Base-by-base conservation (phyloP, 1,284 basidiomycete species). In the Cystobasidium sp. region DNA sequence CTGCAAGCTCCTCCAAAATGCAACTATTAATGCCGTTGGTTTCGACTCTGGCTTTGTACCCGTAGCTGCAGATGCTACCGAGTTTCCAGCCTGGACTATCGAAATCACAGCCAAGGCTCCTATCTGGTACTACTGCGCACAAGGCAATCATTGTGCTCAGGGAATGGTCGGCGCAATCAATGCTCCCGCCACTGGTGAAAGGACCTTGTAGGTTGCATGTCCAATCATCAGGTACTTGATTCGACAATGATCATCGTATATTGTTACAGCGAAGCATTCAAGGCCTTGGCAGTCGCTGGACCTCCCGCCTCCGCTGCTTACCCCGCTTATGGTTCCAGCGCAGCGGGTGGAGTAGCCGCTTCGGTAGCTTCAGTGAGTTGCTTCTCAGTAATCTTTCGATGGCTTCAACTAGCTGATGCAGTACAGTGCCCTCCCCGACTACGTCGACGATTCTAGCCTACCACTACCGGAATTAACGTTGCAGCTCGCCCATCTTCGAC, bases 121-220 rank as follows among this genome's bases (percentile, higher is more conserved):
- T 9, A 84, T 88, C 72, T 89, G 87, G 87, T 88, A 87, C 82
- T 88, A 83, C 65, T 76, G 74, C n/a, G 44, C 39, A 5, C 72
- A 74, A 61, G 53, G 47, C 56, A 63, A 43, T 31, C 76, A 77
- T 70, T 77, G 76, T 66, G 14, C 56, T 44, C 46, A 56, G 20
- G 76, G 76, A 63, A 90, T 89, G 89, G 88, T 90, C 67, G 88
- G 89, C 58, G 84, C 86, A 59, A 89, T 90, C 81, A 90, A 90
- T 79, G 84, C 87, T 2, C 84, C 86, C 1, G 76, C 81, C 8
- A 80, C 81, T 14, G 86, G 86, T 6, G 77, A 85, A 47, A 87
- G 87, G 80, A 87, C 86, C 16, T 86, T 87, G 76, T 80, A 78
- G 0, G 80, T 84, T 84, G 77, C 85, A 74, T 83, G 84, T 41